Evolutionary conservation across 129 eudicot genomes (phyloP), one percentile per base, ranked within the genome.

Genomic region (Cynara cardunculus): DNA sequence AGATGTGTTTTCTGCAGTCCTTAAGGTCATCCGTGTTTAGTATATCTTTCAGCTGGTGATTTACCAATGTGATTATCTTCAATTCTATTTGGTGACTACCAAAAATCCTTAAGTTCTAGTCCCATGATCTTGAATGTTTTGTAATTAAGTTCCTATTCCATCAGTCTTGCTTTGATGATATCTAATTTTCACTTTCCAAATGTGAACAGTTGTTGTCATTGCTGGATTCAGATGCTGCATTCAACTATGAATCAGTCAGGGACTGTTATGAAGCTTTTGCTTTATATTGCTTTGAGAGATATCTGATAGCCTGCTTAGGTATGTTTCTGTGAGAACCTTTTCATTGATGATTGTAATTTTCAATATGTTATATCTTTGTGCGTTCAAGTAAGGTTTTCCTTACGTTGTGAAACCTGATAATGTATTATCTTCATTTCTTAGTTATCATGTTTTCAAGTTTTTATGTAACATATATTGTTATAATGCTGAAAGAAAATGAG

Each of bases 201-300:
- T 35, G 67, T 80, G 65, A 64, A 75, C 94, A 90, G 99, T 89
- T 90, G 85, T 76, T 92, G 73, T 95, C 99, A 30, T 78, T 95
- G 25, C 78, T 89, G 85, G 83, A 95, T 84, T 85, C 97, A 81
- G 86, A 90, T 75, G 91, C 97, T 71, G 97, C 97, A 27, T 95
- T 95, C 76, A 89, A 92, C 88, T 92, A 84, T 75, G 99, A 92
- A 88, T 84, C 91, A 72, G 76, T 95, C 81, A 86, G 97, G 81
- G 99, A 95, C 68, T 95, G 99, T 77, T 95, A 95, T 84, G 99
- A 95, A 87, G 99, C 99, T 13, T 92, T 95, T 86, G 97, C 99
- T 7, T 85, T 95, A 81, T 95, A 92, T 84, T 95, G 99, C 93
- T 95, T 95, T 80, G 99, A 95, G 93, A 90, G 99, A 88, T 92